Conservation (phyloP, 495 filamentous ascomycete genomes). For the Glutinoglossum americanum region DNA sequence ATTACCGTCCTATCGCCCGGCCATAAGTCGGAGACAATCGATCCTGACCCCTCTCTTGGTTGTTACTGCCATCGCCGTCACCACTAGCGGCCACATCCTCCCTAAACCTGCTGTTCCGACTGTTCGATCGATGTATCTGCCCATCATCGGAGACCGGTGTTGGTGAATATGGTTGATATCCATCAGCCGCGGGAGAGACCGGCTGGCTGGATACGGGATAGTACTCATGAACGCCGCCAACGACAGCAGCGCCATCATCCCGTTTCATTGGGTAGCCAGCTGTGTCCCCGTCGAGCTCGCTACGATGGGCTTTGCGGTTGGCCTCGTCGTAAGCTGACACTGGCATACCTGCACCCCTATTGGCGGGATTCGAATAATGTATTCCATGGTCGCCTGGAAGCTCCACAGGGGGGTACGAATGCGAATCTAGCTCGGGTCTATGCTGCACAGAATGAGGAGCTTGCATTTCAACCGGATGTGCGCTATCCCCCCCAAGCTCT, state of each 20-base stretch:
- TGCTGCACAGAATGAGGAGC: background rate
- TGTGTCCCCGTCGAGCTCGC: background rate
- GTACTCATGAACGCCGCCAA: background rate
- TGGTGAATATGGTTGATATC: background rate
- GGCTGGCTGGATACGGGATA: background rate
- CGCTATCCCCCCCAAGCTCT: background rate
- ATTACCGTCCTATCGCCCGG: background rate
- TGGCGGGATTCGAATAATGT: background rate
- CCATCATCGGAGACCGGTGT: background rate
- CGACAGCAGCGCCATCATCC: background rate
- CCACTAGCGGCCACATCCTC: background rate
- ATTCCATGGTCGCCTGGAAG: background rate
- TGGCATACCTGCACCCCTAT: background rate
- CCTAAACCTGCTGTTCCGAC: background rate
- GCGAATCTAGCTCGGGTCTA: background rate
- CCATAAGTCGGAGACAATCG: background rate
- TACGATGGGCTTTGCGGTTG: background rate
- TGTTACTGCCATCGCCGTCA: background rate
- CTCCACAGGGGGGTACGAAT: background rate
- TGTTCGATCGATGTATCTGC: background rate
- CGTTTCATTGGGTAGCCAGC: background rate
- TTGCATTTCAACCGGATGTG: background rate
- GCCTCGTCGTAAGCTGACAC: background rate
- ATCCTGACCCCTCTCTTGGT: background rate
- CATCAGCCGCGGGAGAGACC: background rate